Base-by-base conservation (phyloP, 2,329 filamentous ascomycete species). In the Sporothrix pseudoabietina region DNA sequence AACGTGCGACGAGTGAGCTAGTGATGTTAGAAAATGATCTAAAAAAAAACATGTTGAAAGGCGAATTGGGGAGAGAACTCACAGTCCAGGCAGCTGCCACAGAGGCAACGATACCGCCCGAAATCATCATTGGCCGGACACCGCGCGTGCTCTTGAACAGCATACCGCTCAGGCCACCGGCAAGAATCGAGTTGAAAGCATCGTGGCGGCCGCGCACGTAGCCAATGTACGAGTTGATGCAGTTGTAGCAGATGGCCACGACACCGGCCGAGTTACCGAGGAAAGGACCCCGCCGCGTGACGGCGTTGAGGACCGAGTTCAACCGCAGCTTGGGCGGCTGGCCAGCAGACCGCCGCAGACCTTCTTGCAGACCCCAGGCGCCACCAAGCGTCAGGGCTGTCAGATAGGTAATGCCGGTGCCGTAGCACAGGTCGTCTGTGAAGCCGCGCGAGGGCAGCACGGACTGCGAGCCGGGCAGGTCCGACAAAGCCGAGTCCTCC, bases 361-460 rank as follows among this genome's bases (percentile, higher is more conserved):
- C 96, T 83, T 99, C 96, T 77, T 92, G 91, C 77, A 99, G 82
- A 75, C 96, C 96, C 95, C 95, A 98, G 73, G 89, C 91, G 77
- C 96, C 96, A 82, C 96, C 96, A 77, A 97, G 81, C 55, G 91
- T 88, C 78, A 99, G 85, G 7, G 92, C 96, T n/a, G 92, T 86
- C 75, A 99, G 86, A 81, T 99, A 99, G 80, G 94, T 97, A 75
- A 95, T 91, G 78, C 96, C 96, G 30, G 96, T 97, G 80, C 97
- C 96, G 82, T 99, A 99, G 84, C 96, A 98, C 74, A 99, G 89
- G 82, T 99, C 96, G 81, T 99, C 96, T 75, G 94, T 97, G 90
- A 97, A 99, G 81, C 96, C 96, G 82, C 96, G 91, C 73, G 94
- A 98, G 59, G 97, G 96, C 72, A 99, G 88, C 72, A 94, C 92